Conservation (phyloP, 495 filamentous ascomycete species). For the Aeminium ludgeri region DNA sequence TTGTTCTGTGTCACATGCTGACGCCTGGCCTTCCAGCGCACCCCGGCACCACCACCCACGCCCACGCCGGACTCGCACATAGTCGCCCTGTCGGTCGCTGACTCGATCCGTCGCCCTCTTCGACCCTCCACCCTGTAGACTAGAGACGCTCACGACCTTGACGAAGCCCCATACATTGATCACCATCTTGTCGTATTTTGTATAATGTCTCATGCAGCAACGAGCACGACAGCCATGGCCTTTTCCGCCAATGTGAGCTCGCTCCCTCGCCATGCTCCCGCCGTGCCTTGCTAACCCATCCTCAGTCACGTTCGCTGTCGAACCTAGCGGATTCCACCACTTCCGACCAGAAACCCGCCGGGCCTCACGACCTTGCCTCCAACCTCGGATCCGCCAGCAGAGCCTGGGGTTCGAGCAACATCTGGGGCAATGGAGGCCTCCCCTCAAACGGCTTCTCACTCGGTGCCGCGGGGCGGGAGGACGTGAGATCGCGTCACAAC, state of each 20-base stretch:
- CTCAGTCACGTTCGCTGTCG: constrained; percentile 4
- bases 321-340: not conserved
- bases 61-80: too few relatives aligned
- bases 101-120: too few relatives aligned
- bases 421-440: constrained; percentile 44
- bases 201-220: constrained; percentile 2
- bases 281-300: not conserved
- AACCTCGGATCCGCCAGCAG: not conserved
- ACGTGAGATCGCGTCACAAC: too few relatives aligned
- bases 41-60: too few relatives aligned
- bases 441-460: constrained; percentile 5
- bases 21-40: too few relatives aligned
- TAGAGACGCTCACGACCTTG: too few relatives aligned
- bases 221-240: not conserved
- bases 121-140: too few relatives aligned
- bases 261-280: not conserved
- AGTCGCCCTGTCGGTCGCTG: too few relatives aligned
- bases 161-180: not conserved
- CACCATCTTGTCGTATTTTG: not conserved
- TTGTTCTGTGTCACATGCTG: too few relatives aligned
- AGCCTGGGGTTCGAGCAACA: constrained; percentile 25
- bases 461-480: constrained; percentile 1
- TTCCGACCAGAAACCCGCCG: constrained; percentile 1
- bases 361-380: not conserved
- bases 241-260: constrained; percentile 1